Percentiles rank a stretch among this genome's conserved stretches.
Evolutionary conservation across 805 yeast species (phyloP).

Genomic region (Candida mattraensis): DNA sequence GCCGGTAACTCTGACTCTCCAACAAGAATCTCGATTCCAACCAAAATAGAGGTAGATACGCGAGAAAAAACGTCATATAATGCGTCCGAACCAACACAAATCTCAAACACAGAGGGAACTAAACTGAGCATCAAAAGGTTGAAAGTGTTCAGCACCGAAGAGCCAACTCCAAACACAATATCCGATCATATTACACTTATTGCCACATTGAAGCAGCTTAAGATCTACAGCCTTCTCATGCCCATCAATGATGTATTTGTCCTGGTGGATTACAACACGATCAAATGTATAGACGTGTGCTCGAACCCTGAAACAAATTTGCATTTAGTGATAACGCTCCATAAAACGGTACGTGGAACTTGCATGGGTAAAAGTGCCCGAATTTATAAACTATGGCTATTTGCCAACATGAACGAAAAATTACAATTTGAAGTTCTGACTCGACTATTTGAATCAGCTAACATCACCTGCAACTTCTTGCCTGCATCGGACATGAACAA

Average conservation of each 20-base stretch:
- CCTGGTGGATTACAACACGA: conserved; percentile 5
- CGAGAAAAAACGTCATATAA: conserved; percentile 2
- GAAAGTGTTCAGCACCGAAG: conserved; percentile 7
- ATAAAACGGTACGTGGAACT: conserved; percentile 5
- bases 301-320: conserved; percentile 10
- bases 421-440: conserved; percentile 6
- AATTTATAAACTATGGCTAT: conserved; percentile 14
- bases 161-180: conserved; percentile 8
- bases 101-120: neutral
- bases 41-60: conserved; percentile 11
- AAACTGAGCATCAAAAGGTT: conserved; percentile 5
- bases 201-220: conserved; percentile 2
- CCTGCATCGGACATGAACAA: conserved; percentile 14
- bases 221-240: conserved; percentile 7
- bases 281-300: conserved; percentile 14
- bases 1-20: conserved; percentile 4
- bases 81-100: neutral
- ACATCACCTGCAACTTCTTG: conserved; percentile 8
- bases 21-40: conserved; percentile 11
- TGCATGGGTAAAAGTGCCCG: conserved; percentile 4
- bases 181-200: conserved; percentile 8
- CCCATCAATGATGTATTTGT: conserved; percentile 6
- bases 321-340: conserved; percentile 11
- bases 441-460: neutral
- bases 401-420: conserved; percentile 9